Evolutionary conservation across 441 rosid genomes (phyloP), one percentile per base, ranked within the genome.

Genomic region (Arabidopsis hybrid): DNA sequence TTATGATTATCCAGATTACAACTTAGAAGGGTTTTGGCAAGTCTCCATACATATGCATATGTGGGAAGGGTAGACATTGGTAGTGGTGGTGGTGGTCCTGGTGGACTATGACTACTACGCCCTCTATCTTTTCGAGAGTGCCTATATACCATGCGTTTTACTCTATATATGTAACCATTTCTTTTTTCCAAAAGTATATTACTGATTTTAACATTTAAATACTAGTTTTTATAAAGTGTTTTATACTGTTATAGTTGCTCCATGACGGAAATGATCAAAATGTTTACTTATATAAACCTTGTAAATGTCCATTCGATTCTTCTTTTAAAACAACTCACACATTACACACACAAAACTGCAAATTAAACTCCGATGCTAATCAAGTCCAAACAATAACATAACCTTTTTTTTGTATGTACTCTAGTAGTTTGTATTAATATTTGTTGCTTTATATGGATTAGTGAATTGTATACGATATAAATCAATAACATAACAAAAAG

Each of bases 51-150:
- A 21, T 21, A 21, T 21, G 63, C 72, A 77, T 71, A 68, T 59
- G 76, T 71, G n/a, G 67, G 65, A 64, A 70, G 47, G 46, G 65
- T 76, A 56, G 80, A 76, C 71, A 70, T 49, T 55, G 38, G 38
- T 31, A 31, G 32, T 70, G 49, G 69, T 69, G n/a, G 71, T 76
- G 66, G 80, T 70, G 71, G 76, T 58, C 63, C 67, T 57, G 17
- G 57, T 76, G 67, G 80, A 65, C 6, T 42, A 32, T 47, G 80
- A 71, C 75, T 57, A 47, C 80, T 70, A 70, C 71, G 39, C 17
- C 72, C 56, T 58, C 72, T 47, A 7, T 14, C 56, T 40, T 64
- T 76, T 65, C 4, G 0, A 42, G 36, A 49, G 62, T 76, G 79
- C 75, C 71, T 39, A 39, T 47, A 17, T 39, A 39, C 66, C 71